phyloP scores from a whole-genome alignment of 2,329 filamentous ascomycete genomes.

The Sclerotinia glacialis region DNA sequence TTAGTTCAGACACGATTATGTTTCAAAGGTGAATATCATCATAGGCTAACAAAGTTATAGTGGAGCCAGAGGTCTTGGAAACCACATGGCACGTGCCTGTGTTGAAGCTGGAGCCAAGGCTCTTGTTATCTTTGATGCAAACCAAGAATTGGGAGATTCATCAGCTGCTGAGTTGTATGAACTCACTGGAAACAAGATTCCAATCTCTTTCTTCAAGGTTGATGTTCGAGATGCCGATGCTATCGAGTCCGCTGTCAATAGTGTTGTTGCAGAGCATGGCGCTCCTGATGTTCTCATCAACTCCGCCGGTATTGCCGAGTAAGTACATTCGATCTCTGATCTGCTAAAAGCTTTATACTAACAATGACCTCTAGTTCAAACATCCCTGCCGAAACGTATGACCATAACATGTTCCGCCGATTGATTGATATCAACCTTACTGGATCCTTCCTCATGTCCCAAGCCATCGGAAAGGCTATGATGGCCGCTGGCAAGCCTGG shows the following conservation, averaged over 20 bases:
- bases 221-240: constrained; percentile 70
- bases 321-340: constrained; percentile 35
- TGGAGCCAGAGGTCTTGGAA: constrained; percentile 73
- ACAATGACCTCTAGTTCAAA: constrained; percentile 54
- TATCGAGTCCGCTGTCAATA: constrained; percentile 66
- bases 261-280: constrained; percentile 64
- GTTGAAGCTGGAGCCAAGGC: constrained; percentile 73
- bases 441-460: constrained; percentile 73
- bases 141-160: constrained; percentile 70
- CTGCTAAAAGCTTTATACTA: background rate
- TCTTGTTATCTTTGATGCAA: constrained; percentile 73
- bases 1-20: background rate
- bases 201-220: constrained; percentile 74
- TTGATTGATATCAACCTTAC: constrained; percentile 81
- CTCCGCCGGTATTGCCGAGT: constrained; percentile 75
- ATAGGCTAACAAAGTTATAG: constrained; percentile 41
- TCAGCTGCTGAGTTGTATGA: constrained; percentile 67
- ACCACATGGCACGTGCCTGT: constrained; percentile 75
- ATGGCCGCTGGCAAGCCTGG: constrained; percentile 69
- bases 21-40: background rate
- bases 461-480: constrained; percentile 70
- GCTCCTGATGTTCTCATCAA: constrained; percentile 74
- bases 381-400: constrained; percentile 77
- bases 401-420: constrained; percentile 71
- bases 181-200: constrained; percentile 61